A percentile compares a stretch with the other conserved stretches of the same genome.
phyloP scores from a whole-genome alignment of 2,329 filamentous ascomycete species.

The Monilinia fructigena region DNA sequence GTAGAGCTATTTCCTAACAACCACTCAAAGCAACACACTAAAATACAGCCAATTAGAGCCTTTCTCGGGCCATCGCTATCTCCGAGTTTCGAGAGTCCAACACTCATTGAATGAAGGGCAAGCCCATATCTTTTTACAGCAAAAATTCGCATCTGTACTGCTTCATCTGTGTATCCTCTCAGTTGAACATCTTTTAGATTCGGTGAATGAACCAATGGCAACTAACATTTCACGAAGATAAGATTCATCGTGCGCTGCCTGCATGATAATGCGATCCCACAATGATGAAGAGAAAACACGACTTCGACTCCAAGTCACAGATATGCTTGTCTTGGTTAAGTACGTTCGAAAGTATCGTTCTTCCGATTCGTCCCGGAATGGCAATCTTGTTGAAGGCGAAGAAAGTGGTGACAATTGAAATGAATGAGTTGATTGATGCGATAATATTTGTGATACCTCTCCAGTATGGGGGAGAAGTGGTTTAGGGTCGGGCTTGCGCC shows the following conservation, averaged over 20 bases:
- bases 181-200: slow-evolving; percentile 19
- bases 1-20: slow-evolving; percentile 18
- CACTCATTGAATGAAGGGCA: slow-evolving; percentile 23
- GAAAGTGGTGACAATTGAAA: neutral
- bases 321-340: slow-evolving; percentile 10
- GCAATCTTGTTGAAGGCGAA: slow-evolving; percentile 10
- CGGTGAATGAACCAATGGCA: slow-evolving; percentile 56
- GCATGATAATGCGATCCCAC: slow-evolving; percentile 61
- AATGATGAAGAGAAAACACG: slow-evolving; percentile 57
- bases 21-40: slow-evolving; percentile 25
- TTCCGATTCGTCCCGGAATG: slow-evolving; percentile 47
- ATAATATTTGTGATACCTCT: neutral
- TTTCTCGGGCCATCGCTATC: slow-evolving; percentile 15
- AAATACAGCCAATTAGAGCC: slow-evolving; percentile 23
- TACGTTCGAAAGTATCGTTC: slow-evolving; percentile 22
- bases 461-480: slow-evolving; percentile 6
- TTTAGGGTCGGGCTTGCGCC: neutral
- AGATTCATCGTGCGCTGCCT: slow-evolving; percentile 58
- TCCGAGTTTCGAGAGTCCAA: slow-evolving; percentile 7
- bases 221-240: slow-evolving; percentile 63
- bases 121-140: slow-evolving; percentile 22
- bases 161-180: neutral
- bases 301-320: slow-evolving; percentile 47
- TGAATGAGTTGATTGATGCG: slow-evolving; percentile 2
- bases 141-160: slow-evolving; percentile 16